A percentile compares a stretch with the other conserved stretches of the same genome.
Evolutionary conservation across 805 yeast species (phyloP).

Genomic region (Metschnikowia bowlesiae): DNA sequence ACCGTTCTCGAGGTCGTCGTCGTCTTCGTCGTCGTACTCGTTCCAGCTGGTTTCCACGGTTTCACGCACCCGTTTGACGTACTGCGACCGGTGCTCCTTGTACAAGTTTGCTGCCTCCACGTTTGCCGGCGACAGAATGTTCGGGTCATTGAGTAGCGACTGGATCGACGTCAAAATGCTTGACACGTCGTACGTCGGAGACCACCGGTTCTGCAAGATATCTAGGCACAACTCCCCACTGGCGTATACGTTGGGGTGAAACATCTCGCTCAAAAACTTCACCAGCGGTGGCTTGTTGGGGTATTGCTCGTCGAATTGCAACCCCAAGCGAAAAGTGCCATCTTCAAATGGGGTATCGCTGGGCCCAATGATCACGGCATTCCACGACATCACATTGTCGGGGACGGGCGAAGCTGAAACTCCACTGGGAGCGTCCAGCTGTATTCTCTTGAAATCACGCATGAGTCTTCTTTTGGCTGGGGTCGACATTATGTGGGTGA

Average conservation of each 20-base stretch:
- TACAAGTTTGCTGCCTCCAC: constrained; percentile 96
- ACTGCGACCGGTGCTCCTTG: constrained; percentile 92
- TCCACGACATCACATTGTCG: constrained; percentile 97
- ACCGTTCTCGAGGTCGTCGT: constrained; percentile 19
- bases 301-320: constrained; percentile 94
- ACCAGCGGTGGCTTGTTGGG: constrained; percentile 97
- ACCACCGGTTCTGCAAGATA: constrained; percentile 95
- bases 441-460: constrained; percentile 97
- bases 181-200: constrained; percentile 96
- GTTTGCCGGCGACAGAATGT: constrained; percentile 94
- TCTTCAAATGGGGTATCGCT: constrained; percentile 97
- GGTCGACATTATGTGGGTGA: constrained; percentile 66
- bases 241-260: constrained; percentile 96
- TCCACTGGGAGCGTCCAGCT: constrained; percentile 97
- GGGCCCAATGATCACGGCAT: constrained; percentile 97
- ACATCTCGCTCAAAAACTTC: constrained; percentile 88
- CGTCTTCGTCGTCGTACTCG: constrained; percentile 64
- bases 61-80: constrained; percentile 84
- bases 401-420: constrained; percentile 96
- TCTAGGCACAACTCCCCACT: constrained; percentile 94
- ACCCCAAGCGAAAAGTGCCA: constrained; percentile 82
- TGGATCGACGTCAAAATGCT: constrained; percentile 92
- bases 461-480: constrained; percentile 98
- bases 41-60: constrained; percentile 95
- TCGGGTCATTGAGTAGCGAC: constrained; percentile 89